Base-by-base conservation (phyloP, 2,329 filamentous ascomycete species). In the Fusarium pseudonygamai region DNA sequence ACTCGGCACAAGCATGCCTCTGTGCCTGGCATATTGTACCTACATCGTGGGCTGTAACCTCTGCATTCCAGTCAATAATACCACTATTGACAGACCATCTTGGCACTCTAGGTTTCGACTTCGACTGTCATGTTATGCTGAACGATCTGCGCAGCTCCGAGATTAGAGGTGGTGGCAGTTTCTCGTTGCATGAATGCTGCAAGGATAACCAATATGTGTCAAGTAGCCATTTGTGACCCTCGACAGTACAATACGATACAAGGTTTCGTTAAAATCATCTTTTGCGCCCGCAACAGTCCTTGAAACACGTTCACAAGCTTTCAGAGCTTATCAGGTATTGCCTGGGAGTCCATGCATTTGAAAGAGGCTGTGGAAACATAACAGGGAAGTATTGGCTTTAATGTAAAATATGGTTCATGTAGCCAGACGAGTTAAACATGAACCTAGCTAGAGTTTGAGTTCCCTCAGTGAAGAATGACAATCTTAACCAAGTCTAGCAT, bases 11-110 rank as follows among this genome's bases (percentile, higher is more conserved):
- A 42, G 18, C 43, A 65, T 69, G 59, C 18, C 40, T 40, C 43
- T 42, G 59, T 69, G 36, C 66, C 65, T 69, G 53, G 26, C 43
- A 58, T 55, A 24, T 28, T 50, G 28, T 32, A 24, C 34, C 16
- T 36, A 36, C 22, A 50, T 32, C 47, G 7, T 26, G 18, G 32
- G 18, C 24, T n/a, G 30, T 32, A 45, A 36, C 43, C 43, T 58
- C 32, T 55, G 18, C 65, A 69, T 69, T 69, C 66, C 66, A 64
- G 47, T 28, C 45, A 49, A 52, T 32, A 12, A 28, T n/a, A n/a
- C 52, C 45, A 28, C 64, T 42, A 46, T 57, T 69, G 24, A 22
- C 22, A 45, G 32, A 34, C 8, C 18, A 45, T 32, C 12, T 55
- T 63, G 13, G 22, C 12, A 40, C 53, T 34, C 40, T 40, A 13